These are phyloP conservation scores for Chlorella sp. DNA, from an alignment of 139 green algal species.

Conservation along the genomic window DNA sequence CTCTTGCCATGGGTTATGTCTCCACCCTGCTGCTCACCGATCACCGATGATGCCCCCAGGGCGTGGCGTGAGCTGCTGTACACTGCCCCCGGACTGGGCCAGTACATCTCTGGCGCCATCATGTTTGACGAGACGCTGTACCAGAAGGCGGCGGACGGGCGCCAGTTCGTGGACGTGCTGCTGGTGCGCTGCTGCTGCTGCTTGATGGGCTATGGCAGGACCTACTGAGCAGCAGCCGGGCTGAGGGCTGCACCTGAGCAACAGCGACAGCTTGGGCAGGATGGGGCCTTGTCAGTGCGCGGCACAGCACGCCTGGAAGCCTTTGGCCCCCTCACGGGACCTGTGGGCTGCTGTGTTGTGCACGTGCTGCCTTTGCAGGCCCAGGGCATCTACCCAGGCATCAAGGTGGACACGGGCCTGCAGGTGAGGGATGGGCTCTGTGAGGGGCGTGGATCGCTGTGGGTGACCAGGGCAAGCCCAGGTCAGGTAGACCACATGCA, in stretches of 20 bases:
- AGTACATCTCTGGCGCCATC: constrained; percentile 89
- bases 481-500: too few species aligned
- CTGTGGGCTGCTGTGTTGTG: neutral
- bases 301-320: neutral
- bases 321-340: neutral
- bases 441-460: too few species aligned
- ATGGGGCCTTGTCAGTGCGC: neutral
- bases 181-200: constrained; percentile 39
- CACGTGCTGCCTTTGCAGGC: neutral
- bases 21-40: too few species aligned
- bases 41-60: too few species aligned
- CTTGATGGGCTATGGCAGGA: too few species aligned
- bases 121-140: constrained; percentile 99
- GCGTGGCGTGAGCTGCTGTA: constrained; percentile 79
- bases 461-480: too few species aligned
- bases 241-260: too few species aligned
- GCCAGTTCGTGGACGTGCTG: constrained; percentile 84
- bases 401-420: constrained; percentile 92
- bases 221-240: too few species aligned
- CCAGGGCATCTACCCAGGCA: constrained; percentile 74
- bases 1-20: too few species aligned
- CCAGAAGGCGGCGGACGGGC: constrained; percentile 74
- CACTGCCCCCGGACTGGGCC: constrained; percentile 71
- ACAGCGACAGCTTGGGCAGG: too few species aligned
- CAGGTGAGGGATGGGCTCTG: constrained; percentile 30